phyloP scores from a whole-genome alignment of 2,329 filamentous ascomycete genomes.

The Dactylonectria estremocensis region DNA sequence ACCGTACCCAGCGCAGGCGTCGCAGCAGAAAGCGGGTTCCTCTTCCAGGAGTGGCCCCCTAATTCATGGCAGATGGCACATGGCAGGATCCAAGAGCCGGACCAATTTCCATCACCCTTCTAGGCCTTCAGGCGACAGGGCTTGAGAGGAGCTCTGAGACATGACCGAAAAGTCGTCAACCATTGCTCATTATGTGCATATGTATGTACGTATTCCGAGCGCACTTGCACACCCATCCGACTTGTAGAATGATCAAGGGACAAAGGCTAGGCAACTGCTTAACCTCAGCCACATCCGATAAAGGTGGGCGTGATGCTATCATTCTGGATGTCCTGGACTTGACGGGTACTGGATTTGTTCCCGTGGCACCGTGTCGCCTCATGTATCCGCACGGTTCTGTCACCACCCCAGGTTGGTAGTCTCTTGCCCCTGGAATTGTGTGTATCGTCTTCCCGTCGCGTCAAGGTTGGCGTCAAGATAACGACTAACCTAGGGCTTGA shows the following conservation, averaged over 20 bases:
- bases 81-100: constrained; percentile 28
- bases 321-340: constrained; percentile 28
- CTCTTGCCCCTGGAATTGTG: constrained; percentile 26
- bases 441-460: constrained; percentile 18
- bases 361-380: constrained; percentile 42
- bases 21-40: constrained; percentile 31
- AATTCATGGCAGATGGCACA: constrained; percentile 18
- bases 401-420: constrained; percentile 32
- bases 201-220: constrained; percentile 16
- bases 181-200: constrained; percentile 40
- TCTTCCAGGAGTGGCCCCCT: constrained; percentile 26
- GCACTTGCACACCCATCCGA: constrained; percentile 36
- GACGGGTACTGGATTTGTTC: constrained; percentile 35
- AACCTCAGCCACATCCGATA: constrained; percentile 17
- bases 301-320: constrained; percentile 42
- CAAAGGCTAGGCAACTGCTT: constrained; percentile 16
- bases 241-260: constrained; percentile 8
- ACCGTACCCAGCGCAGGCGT: constrained; percentile 35
- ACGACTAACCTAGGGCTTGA: constrained; percentile 11
- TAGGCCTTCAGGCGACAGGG: constrained; percentile 19
- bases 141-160: constrained; percentile 41
- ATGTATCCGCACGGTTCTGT: constrained; percentile 40
- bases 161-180: constrained; percentile 32
- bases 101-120: constrained; percentile 45
- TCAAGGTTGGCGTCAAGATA: constrained; percentile 22